Base-by-base conservation (phyloP, 2,329 filamentous ascomycete genomes). In the Fusarium dimerum region DNA sequence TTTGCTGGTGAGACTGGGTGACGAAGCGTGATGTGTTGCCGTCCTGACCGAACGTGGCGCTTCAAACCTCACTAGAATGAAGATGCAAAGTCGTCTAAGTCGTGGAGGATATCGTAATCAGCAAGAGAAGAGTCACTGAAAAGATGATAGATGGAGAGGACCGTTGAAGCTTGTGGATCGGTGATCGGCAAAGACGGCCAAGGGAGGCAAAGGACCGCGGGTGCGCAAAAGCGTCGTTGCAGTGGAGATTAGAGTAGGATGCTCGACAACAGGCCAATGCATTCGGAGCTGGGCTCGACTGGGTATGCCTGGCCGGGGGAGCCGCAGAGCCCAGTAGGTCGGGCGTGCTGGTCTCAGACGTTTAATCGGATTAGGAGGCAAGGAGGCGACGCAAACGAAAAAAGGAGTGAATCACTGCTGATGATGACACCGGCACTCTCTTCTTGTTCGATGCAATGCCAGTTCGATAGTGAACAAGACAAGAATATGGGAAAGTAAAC, bases 161-260 rank as follows among this genome's bases (percentile, higher is more conserved):
- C 44, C 38, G 49, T 60, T 60, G 45, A 20, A 48, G 47, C 43
- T 52, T 60, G 57, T 60, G 54, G 57, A 61, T 57, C 54, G 57
- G 51, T 49, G 57, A 60, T 60, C 57, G 57, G 51, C 57, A 60
- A 47, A 40, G 10, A 58, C 54, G 51, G 54, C 48, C 57, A 50
- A 60, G 47, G 57, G 57, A 60, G 57, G 57, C 54, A 45, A 60
- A 60, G 40, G 45, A 47, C 42, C 42, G 47, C 47, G 45, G 32
- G 36, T 50, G 47, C 42, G n/a, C 12, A 26, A 26, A 26, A 40
- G 47, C 43, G 36, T 36, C 38, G 53, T 48, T 41, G 40, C 40
- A 36, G 32, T 36, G 32, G 32, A 36, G 32, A 36, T 36, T 36
- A 15, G 10, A 12, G 32, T 36, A 36, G 13, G 32, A 36, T 36